Evolutionary conservation across 805 yeast genomes (phyloP).

Genomic region (Diddensiella transvaalensis): DNA sequence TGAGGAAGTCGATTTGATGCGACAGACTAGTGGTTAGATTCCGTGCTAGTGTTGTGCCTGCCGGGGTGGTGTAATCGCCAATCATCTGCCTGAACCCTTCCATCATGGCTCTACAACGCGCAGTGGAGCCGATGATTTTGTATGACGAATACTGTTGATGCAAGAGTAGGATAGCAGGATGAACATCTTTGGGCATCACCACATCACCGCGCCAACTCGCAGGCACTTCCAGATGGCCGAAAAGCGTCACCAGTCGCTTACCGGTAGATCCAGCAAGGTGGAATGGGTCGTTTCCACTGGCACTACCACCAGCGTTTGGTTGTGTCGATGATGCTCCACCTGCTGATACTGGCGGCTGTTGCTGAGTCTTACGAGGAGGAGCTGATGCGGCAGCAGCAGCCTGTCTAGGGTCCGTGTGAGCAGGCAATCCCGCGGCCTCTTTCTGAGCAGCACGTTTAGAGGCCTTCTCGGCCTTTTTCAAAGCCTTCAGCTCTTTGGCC

Average conservation of each 20-base stretch:
- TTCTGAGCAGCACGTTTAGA: slow-evolving; percentile 89
- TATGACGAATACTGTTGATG: slow-evolving; percentile 80
- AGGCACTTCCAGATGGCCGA: slow-evolving; percentile 10
- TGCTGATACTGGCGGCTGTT: too few relatives aligned
- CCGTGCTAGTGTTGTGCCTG: slow-evolving; percentile 78
- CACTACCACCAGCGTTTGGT: slow-evolving; percentile 21
- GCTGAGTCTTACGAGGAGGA: neutral
- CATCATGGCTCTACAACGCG: slow-evolving; percentile 81
- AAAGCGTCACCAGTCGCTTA: slow-evolving; percentile 3
- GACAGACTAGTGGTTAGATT: slow-evolving; percentile 83
- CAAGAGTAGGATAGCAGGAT: slow-evolving; percentile 76
- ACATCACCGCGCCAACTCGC: slow-evolving; percentile 34
- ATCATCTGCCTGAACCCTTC: slow-evolving; percentile 79
- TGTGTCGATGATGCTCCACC: slow-evolving; percentile 6
- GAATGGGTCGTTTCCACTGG: slow-evolving; percentile 33
- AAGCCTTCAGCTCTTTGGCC: slow-evolving; percentile 81
- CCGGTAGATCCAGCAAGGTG: too few relatives aligned
- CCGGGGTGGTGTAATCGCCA: slow-evolving; percentile 77
- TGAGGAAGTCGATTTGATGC: slow-evolving; percentile 88
- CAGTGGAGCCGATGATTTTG: slow-evolving; percentile 83
- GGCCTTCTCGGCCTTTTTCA: slow-evolving; percentile 85
- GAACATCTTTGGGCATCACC: slow-evolving; percentile 58
- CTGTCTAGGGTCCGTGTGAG: slow-evolving; percentile 35
- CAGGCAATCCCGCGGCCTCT: slow-evolving; percentile 47
- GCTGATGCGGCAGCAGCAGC: slow-evolving; percentile 2